Base-by-base conservation (phyloP, 371 early-diverging fungal species). In the Mortierella sp. region DNA sequence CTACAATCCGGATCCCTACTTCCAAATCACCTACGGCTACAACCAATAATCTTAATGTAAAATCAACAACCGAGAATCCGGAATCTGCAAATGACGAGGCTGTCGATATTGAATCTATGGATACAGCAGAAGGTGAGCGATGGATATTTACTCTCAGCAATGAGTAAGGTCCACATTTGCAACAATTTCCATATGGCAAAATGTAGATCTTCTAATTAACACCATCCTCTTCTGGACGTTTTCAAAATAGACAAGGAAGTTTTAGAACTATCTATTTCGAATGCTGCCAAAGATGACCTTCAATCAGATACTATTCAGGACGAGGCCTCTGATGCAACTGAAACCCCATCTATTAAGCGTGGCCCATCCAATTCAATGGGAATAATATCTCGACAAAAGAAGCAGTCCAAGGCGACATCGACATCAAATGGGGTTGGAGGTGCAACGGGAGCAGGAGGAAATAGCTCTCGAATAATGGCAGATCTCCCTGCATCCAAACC, bases 51-150 rank as follows among this genome's bases (percentile, higher is more conserved):
- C 19, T 4, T 15, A 43, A 43, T 15, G 1, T 17, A 43, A 12
- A 43, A 15, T 51, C 9, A 13, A 19, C 53, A 12, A 68, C 64
- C 47, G 60, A 61, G 61, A n/a, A 64, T 31, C n/a, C 35, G 17
- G 56, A 62, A 31, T 29, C 66, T 2, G 51, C 42, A 3, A 28
- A 45, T 2, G 72, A 72, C 15, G 73, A 66, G 17, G 42, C 49
- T 12, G 49, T 72, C 26, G 73, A 72, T 32, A 51, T 72, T 62
- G 66, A 66, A 13, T 61, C 72, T 12, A 12, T 66, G 10, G 67
- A 62, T 17, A 37, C n/a, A 3, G 51, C 55, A 37, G 72, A 72
- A 35, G 72, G 72, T 72, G n/a, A 42, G 49, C 22, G 19, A 29
- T 12, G 17, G n/a, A n/a, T n/a, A n/a, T n/a, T 37, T 8, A 32